These are phyloP conservation scores for Phytophthora podocarpi DNA, from an alignment of 352 stramenopile species.

Conservation along the genomic window DNA sequence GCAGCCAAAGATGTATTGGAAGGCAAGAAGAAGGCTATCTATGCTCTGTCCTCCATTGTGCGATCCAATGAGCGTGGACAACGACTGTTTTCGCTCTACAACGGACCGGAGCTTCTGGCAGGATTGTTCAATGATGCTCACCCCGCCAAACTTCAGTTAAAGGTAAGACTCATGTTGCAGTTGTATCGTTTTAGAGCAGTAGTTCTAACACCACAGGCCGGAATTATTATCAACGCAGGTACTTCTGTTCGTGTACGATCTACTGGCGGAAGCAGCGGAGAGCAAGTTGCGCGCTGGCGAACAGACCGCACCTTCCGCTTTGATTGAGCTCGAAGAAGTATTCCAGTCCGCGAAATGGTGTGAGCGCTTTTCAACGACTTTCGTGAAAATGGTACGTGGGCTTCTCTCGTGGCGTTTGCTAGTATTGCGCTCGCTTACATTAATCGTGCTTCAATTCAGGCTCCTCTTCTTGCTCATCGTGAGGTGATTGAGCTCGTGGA, in stretches of 20 bases:
- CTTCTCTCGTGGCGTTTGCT: neutral
- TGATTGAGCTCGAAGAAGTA: conserved; percentile 50
- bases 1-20: conserved; percentile 49
- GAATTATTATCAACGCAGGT: conserved; percentile 30
- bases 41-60: conserved; percentile 76
- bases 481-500: conserved; percentile 63
- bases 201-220: neutral
- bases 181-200: neutral
- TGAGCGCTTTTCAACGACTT: conserved; percentile 49
- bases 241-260: conserved; percentile 72
- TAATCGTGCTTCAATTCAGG: conserved; percentile 27
- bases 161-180: conserved; percentile 41
- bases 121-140: conserved; percentile 50
- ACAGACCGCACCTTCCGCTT: conserved; percentile 17
- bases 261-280: conserved; percentile 51
- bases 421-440: conserved; percentile 1
- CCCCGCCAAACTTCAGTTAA: conserved; percentile 61
- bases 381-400: conserved; percentile 51
- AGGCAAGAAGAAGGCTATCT: conserved; percentile 86
- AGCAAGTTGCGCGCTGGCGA: conserved; percentile 11
- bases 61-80: conserved; percentile 72
- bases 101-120: conserved; percentile 44
- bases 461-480: conserved; percentile 39
- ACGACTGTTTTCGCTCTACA: conserved; percentile 59
- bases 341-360: conserved; percentile 70